These are phyloP conservation scores for Leavenworthia alabamica DNA, from an alignment of 345 rosid genomes.

Conservation along the genomic window DNA sequence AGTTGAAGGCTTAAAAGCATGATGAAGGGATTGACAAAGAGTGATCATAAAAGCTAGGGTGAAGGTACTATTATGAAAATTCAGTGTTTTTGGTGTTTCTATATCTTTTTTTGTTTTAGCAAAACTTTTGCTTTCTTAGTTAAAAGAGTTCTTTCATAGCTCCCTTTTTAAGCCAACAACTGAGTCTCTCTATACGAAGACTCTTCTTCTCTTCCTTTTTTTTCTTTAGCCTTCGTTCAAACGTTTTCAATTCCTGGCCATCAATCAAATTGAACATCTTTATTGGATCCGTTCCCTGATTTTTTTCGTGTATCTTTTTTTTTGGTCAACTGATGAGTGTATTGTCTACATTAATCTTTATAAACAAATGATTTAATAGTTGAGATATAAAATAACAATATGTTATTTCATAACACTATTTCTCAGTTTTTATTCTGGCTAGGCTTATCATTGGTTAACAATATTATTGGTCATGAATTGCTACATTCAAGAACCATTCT, in stretches of 20 bases:
- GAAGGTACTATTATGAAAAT: slow-evolving; percentile 12
- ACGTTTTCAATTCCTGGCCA: slow-evolving; percentile 10
- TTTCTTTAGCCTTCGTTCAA: slow-evolving; percentile 17
- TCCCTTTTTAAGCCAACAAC: slow-evolving; percentile 19
- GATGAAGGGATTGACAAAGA: slow-evolving; percentile 7
- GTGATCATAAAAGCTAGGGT: slow-evolving; percentile 19
- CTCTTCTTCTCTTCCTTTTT: slow-evolving; percentile 13
- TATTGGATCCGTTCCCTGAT: background rate
- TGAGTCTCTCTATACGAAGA: slow-evolving; percentile 31
- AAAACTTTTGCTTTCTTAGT: slow-evolving; percentile 15
- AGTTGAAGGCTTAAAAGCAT: slow-evolving; percentile 21
- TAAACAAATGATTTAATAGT: background rate
- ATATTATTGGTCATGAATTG: too few species aligned
- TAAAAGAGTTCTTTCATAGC: slow-evolving; percentile 15
- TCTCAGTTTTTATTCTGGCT: too few species aligned
- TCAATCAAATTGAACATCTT: slow-evolving; percentile 7
- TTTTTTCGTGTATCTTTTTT: background rate
- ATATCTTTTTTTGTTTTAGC: slow-evolving; percentile 6
- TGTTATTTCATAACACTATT: too few species aligned
- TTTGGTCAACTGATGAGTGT: background rate
- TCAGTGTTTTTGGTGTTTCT: slow-evolving; percentile 29
- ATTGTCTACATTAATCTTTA: background rate
- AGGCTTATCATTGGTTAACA: too few species aligned
- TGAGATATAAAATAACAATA: too few species aligned
- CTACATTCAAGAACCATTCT: too few species aligned